Evolutionary conservation across 371 early-diverging fungal species (phyloP).

Genomic region (Umbelopsis sp.): DNA sequence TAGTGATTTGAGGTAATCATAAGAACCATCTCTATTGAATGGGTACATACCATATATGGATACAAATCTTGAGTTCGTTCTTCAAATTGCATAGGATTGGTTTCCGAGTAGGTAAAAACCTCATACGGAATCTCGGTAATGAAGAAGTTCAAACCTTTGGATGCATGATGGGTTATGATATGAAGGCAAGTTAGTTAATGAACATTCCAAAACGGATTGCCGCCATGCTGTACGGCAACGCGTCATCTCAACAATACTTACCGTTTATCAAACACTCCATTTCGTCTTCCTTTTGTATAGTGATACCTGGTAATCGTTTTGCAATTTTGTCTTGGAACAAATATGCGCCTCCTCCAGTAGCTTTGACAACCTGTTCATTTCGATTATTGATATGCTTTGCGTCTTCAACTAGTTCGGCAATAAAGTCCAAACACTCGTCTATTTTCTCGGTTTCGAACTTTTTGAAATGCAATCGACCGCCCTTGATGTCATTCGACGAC

Average conservation of each 20-base stretch:
- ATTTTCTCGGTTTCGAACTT: constrained; percentile 94
- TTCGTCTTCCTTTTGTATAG: constrained; percentile 82
- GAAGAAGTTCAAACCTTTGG: constrained; percentile 86
- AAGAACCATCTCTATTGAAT: background rate
- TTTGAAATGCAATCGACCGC: constrained; percentile 91
- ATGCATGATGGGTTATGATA: background rate
- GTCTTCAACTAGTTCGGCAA: constrained; percentile 69
- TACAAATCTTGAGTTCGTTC: constrained; percentile 70
- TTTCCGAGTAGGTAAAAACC: constrained; percentile 89
- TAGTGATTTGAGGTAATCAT: background rate
- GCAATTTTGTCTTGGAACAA: constrained; percentile 66
- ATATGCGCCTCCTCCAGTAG: constrained; percentile 90
- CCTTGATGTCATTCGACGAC: constrained; percentile 55
- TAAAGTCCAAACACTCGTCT: constrained; percentile 86
- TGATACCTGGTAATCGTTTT: constrained; percentile 56
- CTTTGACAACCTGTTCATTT: constrained; percentile 60
- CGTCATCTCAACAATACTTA: constrained; percentile 23
- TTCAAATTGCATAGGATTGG: constrained; percentile 84
- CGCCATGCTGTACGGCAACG: too few relatives aligned
- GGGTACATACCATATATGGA: constrained; percentile 73
- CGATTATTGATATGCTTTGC: constrained; percentile 38
- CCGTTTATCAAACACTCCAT: constrained; percentile 86
- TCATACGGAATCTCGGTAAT: constrained; percentile 93
- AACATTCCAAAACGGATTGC: too few relatives aligned
- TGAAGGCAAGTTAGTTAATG: too few relatives aligned